A percentile compares a stretch with the other conserved stretches of the same genome.
Evolutionary conservation across 2,329 filamentous ascomycete genomes (phyloP).

Genomic region (Zymoseptoria tritici): DNA sequence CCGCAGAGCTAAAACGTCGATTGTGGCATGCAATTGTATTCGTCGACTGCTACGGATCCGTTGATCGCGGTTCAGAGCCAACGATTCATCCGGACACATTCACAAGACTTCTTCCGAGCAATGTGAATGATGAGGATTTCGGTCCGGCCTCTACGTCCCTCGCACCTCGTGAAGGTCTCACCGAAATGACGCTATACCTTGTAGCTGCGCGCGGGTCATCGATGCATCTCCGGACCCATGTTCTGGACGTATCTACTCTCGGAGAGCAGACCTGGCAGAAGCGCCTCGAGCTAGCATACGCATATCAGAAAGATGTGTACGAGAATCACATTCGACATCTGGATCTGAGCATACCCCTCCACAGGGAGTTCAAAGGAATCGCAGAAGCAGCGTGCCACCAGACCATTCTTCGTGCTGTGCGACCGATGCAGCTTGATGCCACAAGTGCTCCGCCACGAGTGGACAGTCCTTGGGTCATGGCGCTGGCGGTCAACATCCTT

Average conservation of each 20-base stretch:
- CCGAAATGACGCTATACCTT: slow-evolving; percentile 25
- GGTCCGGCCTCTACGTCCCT: slow-evolving; percentile 18
- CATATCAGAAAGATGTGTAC: slow-evolving; percentile 16
- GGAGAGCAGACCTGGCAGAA: slow-evolving; percentile 23
- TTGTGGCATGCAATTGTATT: slow-evolving; percentile 27
- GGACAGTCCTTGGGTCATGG: slow-evolving; percentile 27
- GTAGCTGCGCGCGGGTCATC: slow-evolving; percentile 13
- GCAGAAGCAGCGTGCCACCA: slow-evolving; percentile 16
- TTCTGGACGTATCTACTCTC: slow-evolving; percentile 10
- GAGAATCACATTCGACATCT: slow-evolving; percentile 22
- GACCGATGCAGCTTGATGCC: slow-evolving; percentile 22
- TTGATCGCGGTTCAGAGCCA: slow-evolving; percentile 27
- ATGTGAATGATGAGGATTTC: slow-evolving; percentile 29
- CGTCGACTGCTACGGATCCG: slow-evolving; percentile 24
- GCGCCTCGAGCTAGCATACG: slow-evolving; percentile 23
- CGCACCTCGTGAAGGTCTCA: slow-evolving; percentile 17
- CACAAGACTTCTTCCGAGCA: slow-evolving; percentile 20
- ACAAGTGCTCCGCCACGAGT: slow-evolving; percentile 22
- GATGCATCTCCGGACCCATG: slow-evolving; percentile 10
- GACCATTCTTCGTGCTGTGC: slow-evolving; percentile 25
- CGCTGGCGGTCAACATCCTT: slow-evolving; percentile 40
- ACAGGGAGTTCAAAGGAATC: slow-evolving; percentile 17
- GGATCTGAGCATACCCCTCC: slow-evolving; percentile 15
- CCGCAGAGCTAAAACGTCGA: slow-evolving; percentile 26
- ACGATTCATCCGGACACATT: slow-evolving; percentile 20